phyloP scores from a whole-genome alignment of 257 asterid species.

The Fraxinus quadrangulata region DNA sequence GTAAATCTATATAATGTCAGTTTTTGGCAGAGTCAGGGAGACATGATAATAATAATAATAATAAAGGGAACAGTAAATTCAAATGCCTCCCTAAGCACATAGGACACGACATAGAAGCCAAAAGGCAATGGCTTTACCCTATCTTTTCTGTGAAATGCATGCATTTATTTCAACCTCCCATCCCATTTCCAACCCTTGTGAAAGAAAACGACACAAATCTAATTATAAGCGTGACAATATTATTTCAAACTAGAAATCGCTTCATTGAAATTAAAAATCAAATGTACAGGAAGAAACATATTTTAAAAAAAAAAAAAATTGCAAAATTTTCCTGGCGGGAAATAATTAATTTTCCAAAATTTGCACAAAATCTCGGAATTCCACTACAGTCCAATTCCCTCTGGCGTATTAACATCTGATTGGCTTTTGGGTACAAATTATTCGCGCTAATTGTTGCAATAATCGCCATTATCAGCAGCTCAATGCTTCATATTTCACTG shows the following conservation, averaged over 20 bases:
- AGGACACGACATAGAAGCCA: slow-evolving; percentile 58
- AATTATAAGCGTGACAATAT: slow-evolving; percentile 23
- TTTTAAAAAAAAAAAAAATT: neutral
- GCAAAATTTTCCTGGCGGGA: slow-evolving; percentile 60
- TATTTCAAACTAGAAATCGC: neutral
- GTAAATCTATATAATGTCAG: slow-evolving; percentile 40
- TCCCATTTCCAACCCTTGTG: slow-evolving; percentile 30
- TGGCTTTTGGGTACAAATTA: slow-evolving; percentile 7
- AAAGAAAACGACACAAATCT: slow-evolving; percentile 38
- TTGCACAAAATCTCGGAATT: slow-evolving; percentile 43
- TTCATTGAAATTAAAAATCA: slow-evolving; percentile 26
- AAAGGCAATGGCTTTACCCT: slow-evolving; percentile 24
- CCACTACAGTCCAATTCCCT: slow-evolving; percentile 48
- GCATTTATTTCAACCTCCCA: slow-evolving; percentile 26
- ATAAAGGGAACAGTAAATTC: slow-evolving; percentile 33
- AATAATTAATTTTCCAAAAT: slow-evolving; percentile 28
- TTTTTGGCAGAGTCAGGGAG: slow-evolving; percentile 30
- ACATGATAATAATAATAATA: neutral
- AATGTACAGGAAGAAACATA: slow-evolving; percentile 40
- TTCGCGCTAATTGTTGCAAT: slow-evolving; percentile 8
- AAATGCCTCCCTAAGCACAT: slow-evolving; percentile 13
- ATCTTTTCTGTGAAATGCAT: slow-evolving; percentile 20
- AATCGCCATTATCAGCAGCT: slow-evolving; percentile 56
- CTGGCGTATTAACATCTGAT: slow-evolving; percentile 33
- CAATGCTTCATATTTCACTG: slow-evolving; percentile 78